phyloP scores from a whole-genome alignment of 805 yeast species.

The Candida dajiaensis region DNA sequence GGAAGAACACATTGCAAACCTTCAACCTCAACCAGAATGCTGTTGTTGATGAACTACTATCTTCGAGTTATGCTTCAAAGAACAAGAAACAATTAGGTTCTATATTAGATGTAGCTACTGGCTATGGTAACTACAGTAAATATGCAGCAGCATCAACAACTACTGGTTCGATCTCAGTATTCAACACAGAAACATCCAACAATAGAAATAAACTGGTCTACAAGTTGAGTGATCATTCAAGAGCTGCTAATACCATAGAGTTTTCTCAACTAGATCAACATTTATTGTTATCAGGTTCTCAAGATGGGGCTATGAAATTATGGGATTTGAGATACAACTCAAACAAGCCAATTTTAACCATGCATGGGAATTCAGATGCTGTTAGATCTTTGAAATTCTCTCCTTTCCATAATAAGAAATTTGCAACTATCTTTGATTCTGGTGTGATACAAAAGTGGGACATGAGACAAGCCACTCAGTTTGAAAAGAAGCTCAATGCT shows the following conservation, averaged over 20 bases:
- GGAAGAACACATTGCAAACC: constrained; percentile 36
- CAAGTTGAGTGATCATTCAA: constrained; percentile 34
- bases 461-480: constrained; percentile 54
- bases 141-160: constrained; percentile 40
- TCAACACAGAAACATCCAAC: constrained; percentile 23
- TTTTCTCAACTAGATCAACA: constrained; percentile 33
- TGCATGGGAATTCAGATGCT: constrained; percentile 67
- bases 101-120: constrained; percentile 38
- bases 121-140: constrained; percentile 33
- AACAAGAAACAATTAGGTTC: constrained; percentile 34
- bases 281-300: constrained; percentile 58
- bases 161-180: constrained; percentile 39
- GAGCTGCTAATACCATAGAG: constrained; percentile 41
- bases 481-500: constrained; percentile 74
- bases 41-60: constrained; percentile 30
- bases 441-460: constrained; percentile 89
- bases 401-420: constrained; percentile 45
- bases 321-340: constrained; percentile 61
- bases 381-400: constrained; percentile 50
- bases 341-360: constrained; percentile 42
- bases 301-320: constrained; percentile 69
- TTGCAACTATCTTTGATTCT: constrained; percentile 81
- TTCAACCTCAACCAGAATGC: constrained; percentile 29
- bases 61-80: constrained; percentile 20
- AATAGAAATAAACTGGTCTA: constrained; percentile 25